Evolutionary conservation across 305 asterid species (phyloP).

Genomic region (Fraxinus angustifolia): DNA sequence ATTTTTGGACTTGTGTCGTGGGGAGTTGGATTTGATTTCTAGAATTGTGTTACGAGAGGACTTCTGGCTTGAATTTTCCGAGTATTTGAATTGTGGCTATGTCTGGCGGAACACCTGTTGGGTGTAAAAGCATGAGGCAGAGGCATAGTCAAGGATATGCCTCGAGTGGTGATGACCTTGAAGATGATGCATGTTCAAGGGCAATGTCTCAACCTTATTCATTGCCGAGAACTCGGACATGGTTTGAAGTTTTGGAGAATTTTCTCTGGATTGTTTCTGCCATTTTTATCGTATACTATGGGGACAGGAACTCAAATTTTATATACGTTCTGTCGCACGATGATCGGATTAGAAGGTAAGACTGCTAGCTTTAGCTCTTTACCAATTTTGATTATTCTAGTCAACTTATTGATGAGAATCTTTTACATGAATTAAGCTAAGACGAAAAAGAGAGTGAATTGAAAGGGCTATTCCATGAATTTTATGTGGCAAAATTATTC

Average conservation of each 20-base stretch:
- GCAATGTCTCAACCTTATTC: slow-evolving; percentile 25
- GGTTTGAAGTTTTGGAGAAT: slow-evolving; percentile 54
- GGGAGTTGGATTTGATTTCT: not conserved
- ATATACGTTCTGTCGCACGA: slow-evolving; percentile 52
- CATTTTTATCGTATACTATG: slow-evolving; percentile 49
- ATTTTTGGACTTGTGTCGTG: not conserved
- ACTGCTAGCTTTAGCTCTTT: not conserved
- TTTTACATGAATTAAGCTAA: not conserved
- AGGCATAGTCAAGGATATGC: slow-evolving; percentile 65
- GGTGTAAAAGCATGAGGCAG: slow-evolving; percentile 48
- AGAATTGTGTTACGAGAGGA: slow-evolving; percentile 5
- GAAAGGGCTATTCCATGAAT: not conserved
- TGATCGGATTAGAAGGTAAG: slow-evolving; percentile 48
- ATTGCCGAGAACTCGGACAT: slow-evolving; percentile 33
- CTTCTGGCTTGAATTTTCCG: slow-evolving; percentile 4
- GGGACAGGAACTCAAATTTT: slow-evolving; percentile 48
- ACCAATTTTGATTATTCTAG: not conserved
- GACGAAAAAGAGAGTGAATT: not conserved
- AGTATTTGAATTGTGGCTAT: slow-evolving; percentile 27
- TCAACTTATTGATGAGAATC: not conserved
- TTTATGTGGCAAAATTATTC: not conserved
- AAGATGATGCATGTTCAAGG: slow-evolving; percentile 65
- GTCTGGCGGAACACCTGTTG: slow-evolving; percentile 27
- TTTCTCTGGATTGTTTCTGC: slow-evolving; percentile 55
- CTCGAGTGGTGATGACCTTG: slow-evolving; percentile 61